A percentile compares a stretch with the other conserved stretches of the same genome.
Conservation (phyloP, 169 alveolate species). For the Amoebophrya sp. region DNA sequence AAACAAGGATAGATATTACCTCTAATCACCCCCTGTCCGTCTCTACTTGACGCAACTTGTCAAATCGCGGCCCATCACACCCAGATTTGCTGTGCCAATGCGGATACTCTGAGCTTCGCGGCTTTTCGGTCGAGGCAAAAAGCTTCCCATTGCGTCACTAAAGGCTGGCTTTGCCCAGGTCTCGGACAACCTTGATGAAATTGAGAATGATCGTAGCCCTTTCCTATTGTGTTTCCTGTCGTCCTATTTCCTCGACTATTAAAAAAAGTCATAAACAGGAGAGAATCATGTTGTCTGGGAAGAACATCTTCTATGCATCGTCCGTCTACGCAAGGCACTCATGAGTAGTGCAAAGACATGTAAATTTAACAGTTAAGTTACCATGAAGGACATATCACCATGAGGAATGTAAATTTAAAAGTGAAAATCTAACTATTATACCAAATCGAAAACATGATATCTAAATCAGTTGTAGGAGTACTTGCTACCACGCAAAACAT, state of each 20-base stretch:
- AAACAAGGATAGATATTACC: not conserved
- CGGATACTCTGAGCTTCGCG: not conserved
- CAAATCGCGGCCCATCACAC: not conserved
- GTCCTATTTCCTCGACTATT: not conserved
- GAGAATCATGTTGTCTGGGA: too few relatives aligned
- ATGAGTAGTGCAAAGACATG: not conserved
- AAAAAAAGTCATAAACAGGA: not conserved
- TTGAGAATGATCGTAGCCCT: too few relatives aligned
- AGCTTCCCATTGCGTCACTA: not conserved
- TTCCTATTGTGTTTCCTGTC: not conserved
- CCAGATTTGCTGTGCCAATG: not conserved
- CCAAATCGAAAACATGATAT: not conserved
- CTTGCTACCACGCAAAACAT: not conserved
- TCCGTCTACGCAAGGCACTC: not conserved
- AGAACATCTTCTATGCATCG: too few relatives aligned
- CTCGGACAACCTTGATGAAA: not conserved
- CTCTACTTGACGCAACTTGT: not conserved
- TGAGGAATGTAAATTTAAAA: too few relatives aligned
- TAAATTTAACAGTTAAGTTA: not conserved
- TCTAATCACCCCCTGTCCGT: not conserved
- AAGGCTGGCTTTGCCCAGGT: not conserved
- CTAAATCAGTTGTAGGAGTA: not conserved
- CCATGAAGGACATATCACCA: not conserved
- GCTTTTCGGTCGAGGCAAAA: not conserved
- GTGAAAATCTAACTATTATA: too few relatives aligned